A percentile compares a stretch with the other conserved stretches of the same genome.
Evolutionary conservation across 1,139 yeast species (phyloP).

Genomic region (Suhomyces anneliseae): DNA sequence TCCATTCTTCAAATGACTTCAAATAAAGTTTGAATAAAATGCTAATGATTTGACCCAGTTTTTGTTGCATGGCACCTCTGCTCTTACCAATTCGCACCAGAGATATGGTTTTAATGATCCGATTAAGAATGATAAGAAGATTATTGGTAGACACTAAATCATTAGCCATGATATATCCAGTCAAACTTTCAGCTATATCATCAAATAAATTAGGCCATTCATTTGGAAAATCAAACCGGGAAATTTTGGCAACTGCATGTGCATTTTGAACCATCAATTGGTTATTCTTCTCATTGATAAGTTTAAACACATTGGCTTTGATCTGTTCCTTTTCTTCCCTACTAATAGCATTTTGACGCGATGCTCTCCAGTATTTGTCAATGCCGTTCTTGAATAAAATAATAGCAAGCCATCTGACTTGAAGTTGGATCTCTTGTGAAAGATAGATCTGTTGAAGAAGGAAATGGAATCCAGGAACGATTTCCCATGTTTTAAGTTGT

Average conservation of each 20-base stretch:
- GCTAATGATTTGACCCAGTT: conserved; percentile 62
- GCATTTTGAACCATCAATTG: conserved; percentile 82
- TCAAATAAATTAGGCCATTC: conserved; percentile 85
- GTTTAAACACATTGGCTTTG: conserved; percentile 55
- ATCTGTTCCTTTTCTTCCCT: conserved; percentile 72
- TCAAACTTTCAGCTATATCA: conserved; percentile 43
- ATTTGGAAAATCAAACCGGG: conserved; percentile 79
- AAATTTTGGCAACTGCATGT: conserved; percentile 73
- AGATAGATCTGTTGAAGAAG: conserved; percentile 62
- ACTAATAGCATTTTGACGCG: conserved; percentile 55
- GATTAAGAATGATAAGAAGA: conserved; percentile 66
- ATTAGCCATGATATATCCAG: conserved; percentile 44
- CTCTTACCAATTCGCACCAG: conserved; percentile 81
- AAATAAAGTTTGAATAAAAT: conserved; percentile 60
- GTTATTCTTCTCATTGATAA: conserved; percentile 67
- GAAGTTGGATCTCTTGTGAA: conserved; percentile 56
- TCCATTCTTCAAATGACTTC: conserved; percentile 64
- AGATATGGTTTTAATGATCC: conserved; percentile 70
- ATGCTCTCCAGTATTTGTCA: conserved; percentile 78
- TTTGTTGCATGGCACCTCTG: conserved; percentile 73
- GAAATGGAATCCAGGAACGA: conserved; percentile 57
- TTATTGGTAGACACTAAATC: conserved; percentile 60
- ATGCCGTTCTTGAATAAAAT: conserved; percentile 87
- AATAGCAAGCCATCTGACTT: conserved; percentile 80
- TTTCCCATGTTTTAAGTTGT: conserved; percentile 69